Percentiles rank a stretch among this genome's conserved stretches.
These are phyloP conservation scores for Tilletia walkeri DNA, from an alignment of 1,284 basidiomycete genomes.

Conservation along the genomic window DNA sequence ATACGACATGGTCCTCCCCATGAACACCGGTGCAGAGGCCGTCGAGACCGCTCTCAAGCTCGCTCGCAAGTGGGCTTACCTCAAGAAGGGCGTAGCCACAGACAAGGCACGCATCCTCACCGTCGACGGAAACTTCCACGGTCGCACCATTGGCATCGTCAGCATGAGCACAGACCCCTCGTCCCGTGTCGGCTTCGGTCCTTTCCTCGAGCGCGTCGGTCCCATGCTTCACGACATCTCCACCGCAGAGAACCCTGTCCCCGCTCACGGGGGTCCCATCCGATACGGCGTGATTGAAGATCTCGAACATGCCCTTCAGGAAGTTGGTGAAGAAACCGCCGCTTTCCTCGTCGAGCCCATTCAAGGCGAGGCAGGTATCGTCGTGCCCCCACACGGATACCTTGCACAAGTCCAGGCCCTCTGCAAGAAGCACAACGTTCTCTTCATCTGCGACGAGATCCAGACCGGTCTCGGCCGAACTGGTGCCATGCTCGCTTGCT, in stretches of 20 bases:
- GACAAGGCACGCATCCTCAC: constrained; percentile 85
- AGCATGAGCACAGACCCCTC: constrained; percentile 96
- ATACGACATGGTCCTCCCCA: constrained; percentile 83
- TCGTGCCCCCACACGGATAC: constrained; percentile 89
- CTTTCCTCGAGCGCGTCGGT: constrained; percentile 81
- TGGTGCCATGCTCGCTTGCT: constrained; percentile 63
- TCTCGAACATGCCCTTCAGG: constrained; percentile 75
- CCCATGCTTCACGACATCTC: constrained; percentile 59
- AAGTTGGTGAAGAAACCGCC: constrained; percentile 79
- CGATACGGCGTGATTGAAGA: constrained; percentile 63
- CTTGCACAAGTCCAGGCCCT: constrained; percentile 72
- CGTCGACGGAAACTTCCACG: constrained; percentile 91
- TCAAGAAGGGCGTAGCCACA: constrained; percentile 73
- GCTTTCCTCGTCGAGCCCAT: constrained; percentile 96
- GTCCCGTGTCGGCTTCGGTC: constrained; percentile 81
- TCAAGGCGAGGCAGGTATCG: constrained; percentile 95
- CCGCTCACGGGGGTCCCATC: constrained; percentile 26
- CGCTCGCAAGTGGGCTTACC: constrained; percentile 56
- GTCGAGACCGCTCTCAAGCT: constrained; percentile 77
- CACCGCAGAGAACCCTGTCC: neutral
- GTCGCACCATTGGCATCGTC: constrained; percentile 84
- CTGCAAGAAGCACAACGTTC: constrained; percentile 89
- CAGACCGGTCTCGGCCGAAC: constrained; percentile 66
- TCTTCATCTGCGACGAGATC: constrained; percentile 96
- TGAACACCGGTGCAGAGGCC: constrained; percentile 98